Percentiles rank a stretch among this genome's conserved stretches.
Evolutionary conservation across 164 flowering plant species (phyloP).

Genomic region (Liriodendron chinense): DNA sequence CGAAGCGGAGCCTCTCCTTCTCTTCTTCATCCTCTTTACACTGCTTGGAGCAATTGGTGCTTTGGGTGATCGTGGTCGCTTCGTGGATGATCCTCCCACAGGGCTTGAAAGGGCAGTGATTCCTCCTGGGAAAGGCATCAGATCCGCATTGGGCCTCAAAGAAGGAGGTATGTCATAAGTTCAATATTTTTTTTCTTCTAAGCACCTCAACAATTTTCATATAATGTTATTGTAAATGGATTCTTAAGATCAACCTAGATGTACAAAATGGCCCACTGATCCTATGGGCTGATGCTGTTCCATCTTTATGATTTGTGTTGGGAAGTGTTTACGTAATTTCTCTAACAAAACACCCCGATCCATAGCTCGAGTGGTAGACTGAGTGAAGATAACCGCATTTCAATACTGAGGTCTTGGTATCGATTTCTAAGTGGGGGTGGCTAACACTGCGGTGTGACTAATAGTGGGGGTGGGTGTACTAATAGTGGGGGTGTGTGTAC

Average conservation of each 20-base stretch:
- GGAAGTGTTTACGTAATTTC: no score
- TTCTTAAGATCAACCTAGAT: no score
- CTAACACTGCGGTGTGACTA: no score
- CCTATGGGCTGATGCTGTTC: not conserved
- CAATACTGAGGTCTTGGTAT: no score
- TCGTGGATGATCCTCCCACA: constrained; percentile 79
- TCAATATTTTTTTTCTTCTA: not conserved
- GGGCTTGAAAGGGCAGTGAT: constrained; percentile 76
- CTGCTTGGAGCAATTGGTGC: constrained; percentile 97
- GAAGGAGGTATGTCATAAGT: constrained; percentile 63
- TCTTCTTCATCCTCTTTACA: constrained; percentile 94
- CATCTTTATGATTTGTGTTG: not conserved
- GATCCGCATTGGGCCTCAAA: constrained; percentile 68
- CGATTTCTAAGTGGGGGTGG: no score
- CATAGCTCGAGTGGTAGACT: no score
- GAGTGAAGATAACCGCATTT: no score
- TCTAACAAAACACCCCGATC: no score
- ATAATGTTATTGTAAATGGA: no score
- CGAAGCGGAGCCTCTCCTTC: constrained; percentile 95
- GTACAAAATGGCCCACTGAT: not conserved
- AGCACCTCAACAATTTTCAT: no score
- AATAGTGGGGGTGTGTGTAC: no score
- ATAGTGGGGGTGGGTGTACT: no score
- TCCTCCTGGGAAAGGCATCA: constrained; percentile 73
- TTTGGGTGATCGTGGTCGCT: constrained; percentile 83